Base-by-base conservation (phyloP, 495 filamentous ascomycete genomes). In the Penicillium macrosclerotiorum region DNA sequence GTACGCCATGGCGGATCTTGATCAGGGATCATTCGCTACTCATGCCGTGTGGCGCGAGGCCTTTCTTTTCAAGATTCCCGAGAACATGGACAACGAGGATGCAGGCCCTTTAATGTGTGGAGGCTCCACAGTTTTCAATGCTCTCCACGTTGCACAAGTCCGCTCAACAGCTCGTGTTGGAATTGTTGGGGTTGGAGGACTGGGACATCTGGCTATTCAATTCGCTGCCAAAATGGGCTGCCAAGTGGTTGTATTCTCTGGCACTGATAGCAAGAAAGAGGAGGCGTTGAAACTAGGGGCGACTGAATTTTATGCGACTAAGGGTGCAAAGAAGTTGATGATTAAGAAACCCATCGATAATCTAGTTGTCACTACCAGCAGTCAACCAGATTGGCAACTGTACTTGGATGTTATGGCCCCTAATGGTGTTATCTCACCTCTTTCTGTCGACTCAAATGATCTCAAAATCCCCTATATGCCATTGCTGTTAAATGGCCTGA, bases 141-240 rank as follows among this genome's bases (percentile, higher is more conserved):
- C 76, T 1, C 60, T 82, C 18, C 58, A 65, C 32, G 58, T 62
- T 5, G 66, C 69, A 24, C 59, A 59, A 19, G 64, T 73, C 5
- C 65, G 67, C 17, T 63, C 79, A 2, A 73, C 67, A 0, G 64
- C 78, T 25, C 69, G 72, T 0, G 81, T 85, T 14, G 81, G 82
- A 3, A 71, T 86, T 30, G 65, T 84, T 2, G 81, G 82, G 7
- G 59, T 85, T 5, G 82, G 82, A 11, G 83, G 83, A 1, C 63
- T 85, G 1, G 82, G 82, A 0, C 82, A 85, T 54, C 52, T 84
- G 36, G 82, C 81, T 1, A 81, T 86, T 33, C 79, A 83, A 43
- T 84, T 82, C 37, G 80, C 78, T 16, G 64, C 71, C 5, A 79
- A 82, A 57, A 78, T 80, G 76, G 82, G 81, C 2, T 82, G 78